These are phyloP conservation scores for Sporothrix mexicana DNA, from an alignment of 2,329 filamentous ascomycete genomes.

Conservation along the genomic window DNA sequence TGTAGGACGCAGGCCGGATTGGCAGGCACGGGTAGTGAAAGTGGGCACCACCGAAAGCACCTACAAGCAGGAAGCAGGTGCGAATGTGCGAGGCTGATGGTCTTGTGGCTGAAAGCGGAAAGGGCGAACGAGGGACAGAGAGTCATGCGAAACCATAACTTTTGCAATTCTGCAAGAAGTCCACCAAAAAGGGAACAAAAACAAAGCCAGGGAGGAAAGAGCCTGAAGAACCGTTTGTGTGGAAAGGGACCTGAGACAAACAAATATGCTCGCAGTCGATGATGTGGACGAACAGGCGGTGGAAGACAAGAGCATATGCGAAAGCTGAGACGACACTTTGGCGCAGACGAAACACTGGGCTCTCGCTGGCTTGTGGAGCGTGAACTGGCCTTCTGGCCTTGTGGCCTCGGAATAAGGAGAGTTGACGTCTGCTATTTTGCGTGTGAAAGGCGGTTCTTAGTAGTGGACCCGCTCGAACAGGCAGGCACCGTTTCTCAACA, in stretches of 20 bases:
- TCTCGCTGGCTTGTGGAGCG: neutral
- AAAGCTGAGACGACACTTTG: conserved; percentile 19
- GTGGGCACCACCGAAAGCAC: conserved; percentile 25
- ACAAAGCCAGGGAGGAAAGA: neutral
- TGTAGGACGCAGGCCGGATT: conserved; percentile 29
- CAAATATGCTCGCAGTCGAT: neutral
- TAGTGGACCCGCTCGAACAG: conserved; percentile 9
- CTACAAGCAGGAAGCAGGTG: conserved; percentile 15
- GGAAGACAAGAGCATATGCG: neutral
- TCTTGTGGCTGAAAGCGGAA: conserved; percentile 27
- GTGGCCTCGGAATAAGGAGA: conserved; percentile 8
- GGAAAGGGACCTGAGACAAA: neutral
- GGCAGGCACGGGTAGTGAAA: conserved; percentile 26
- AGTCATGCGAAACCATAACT: conserved; percentile 11
- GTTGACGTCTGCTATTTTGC: neutral
- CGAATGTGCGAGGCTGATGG: conserved; percentile 17
- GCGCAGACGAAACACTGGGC: conserved; percentile 15
- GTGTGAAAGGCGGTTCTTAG: neutral
- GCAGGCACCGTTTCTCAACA: conserved; percentile 24
- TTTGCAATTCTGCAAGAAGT: no score
- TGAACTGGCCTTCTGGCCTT: conserved; percentile 7
- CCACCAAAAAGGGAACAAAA: neutral
- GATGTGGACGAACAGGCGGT: neutral
- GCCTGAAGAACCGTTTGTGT: neutral
- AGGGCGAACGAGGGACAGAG: neutral